Conservation (phyloP, 345 rosid genomes). For the Rhodomyrtus tomentosa region DNA sequence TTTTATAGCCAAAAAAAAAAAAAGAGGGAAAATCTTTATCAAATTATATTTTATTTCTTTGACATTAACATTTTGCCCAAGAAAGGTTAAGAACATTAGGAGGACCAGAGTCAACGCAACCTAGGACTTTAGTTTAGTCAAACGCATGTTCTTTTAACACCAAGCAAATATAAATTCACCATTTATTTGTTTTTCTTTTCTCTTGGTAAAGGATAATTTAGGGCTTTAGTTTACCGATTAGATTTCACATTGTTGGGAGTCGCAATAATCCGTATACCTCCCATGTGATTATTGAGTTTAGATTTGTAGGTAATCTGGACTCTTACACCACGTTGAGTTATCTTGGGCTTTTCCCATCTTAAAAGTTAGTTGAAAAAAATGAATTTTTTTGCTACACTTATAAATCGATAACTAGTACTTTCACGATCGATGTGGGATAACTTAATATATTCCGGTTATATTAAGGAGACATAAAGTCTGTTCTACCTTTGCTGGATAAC, state of each 20-base stretch:
- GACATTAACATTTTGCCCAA: not conserved
- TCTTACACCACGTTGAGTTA: too few relatives aligned
- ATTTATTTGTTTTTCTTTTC: not conserved
- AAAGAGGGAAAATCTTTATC: not conserved
- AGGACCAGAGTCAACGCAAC: not conserved
- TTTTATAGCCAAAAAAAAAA: not conserved
- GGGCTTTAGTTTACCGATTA: too few relatives aligned
- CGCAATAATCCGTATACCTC: too few relatives aligned
- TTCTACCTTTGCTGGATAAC: not conserved
- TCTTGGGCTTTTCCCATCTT: too few relatives aligned
- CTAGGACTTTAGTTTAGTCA: not conserved
- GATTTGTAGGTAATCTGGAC: too few relatives aligned
- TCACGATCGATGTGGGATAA: too few relatives aligned
- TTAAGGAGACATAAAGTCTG: not conserved
- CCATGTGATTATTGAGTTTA: too few relatives aligned
- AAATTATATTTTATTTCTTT: not conserved
- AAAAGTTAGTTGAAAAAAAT: too few relatives aligned
- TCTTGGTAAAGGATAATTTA: not conserved
- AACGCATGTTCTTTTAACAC: not conserved
- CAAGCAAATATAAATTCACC: not conserved
- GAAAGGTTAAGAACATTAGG: not conserved
- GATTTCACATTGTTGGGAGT: too few relatives aligned
- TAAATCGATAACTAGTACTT: accelerated
- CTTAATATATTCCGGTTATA: too few relatives aligned
- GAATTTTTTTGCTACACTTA: too few relatives aligned